A percentile compares a stretch with the other conserved stretches of the same genome.
Conservation (phyloP, 345 rosid species). For the Eutrema heterophyllum region DNA sequence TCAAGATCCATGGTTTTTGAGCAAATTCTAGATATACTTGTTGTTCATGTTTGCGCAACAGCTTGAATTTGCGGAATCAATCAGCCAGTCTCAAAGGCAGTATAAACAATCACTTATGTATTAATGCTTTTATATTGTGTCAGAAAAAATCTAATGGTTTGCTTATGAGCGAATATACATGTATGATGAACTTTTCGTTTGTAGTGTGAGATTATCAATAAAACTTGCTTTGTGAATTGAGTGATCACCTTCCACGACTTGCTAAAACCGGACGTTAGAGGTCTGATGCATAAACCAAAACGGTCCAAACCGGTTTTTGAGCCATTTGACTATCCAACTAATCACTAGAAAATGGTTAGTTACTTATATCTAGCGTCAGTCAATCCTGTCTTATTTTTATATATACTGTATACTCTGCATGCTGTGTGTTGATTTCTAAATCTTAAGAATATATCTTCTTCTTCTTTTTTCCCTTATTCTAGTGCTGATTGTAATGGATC, state of each 20-base stretch:
- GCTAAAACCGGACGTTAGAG: not conserved
- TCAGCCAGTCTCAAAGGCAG: slow-evolving; percentile 6
- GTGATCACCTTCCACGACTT: not conserved
- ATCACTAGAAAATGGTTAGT: too few relatives aligned
- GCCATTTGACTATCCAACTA: too few relatives aligned
- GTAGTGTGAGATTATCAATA: slow-evolving; percentile 22
- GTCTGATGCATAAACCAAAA: not conserved
- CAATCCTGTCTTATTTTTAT: too few relatives aligned
- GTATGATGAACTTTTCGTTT: slow-evolving; percentile 16
- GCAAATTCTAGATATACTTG: not conserved
- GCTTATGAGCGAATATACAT: not conserved
- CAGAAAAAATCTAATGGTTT: not conserved
- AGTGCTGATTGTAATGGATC: not conserved
- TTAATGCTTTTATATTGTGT: slow-evolving; percentile 6
- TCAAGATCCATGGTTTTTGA: slow-evolving; percentile 84
- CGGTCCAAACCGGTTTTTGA: not conserved
- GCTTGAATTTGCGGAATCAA: slow-evolving; percentile 16
- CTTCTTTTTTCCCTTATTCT: not conserved
- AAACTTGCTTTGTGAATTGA: not conserved
- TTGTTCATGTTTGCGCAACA: not conserved
- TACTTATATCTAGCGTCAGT: too few relatives aligned
- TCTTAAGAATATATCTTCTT: not conserved
- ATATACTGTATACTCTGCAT: too few relatives aligned
- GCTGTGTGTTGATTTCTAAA: not conserved
- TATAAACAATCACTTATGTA: slow-evolving; percentile 8